Percentiles rank a stretch among this genome's conserved stretches.
Evolutionary conservation across 495 filamentous ascomycete genomes (phyloP).

Genomic region (Gamarada debralockiae): DNA sequence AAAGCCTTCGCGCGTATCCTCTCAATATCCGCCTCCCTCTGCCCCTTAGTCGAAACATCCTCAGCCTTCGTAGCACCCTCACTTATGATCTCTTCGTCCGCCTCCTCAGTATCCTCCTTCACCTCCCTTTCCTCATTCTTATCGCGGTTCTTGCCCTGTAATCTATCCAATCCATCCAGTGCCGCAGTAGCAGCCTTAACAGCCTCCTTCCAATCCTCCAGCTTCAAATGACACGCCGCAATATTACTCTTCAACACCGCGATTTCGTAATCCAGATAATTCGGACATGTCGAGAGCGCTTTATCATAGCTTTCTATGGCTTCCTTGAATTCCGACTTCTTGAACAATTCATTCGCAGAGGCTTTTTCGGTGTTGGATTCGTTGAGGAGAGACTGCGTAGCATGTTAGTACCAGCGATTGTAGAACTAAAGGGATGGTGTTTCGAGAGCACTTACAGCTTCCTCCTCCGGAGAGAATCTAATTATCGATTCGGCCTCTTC

Average conservation of each 20-base stretch:
- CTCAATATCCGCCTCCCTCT: conserved; percentile 58
- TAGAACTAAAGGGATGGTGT: background rate
- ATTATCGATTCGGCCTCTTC: conserved; percentile 22
- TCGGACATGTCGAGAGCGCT: conserved; percentile 76
- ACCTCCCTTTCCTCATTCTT: conserved; percentile 36
- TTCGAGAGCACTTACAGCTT: conserved; percentile 48
- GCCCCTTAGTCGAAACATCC: conserved; percentile 33
- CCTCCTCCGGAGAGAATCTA: conserved; percentile 70
- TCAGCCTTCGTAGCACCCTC: conserved; percentile 45
- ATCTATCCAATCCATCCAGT: conserved; percentile 64
- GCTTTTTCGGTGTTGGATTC: conserved; percentile 74
- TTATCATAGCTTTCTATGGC: conserved; percentile 89
- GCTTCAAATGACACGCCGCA: conserved; percentile 83
- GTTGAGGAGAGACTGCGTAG: conserved; percentile 55
- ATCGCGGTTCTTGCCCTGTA: conserved; percentile 29
- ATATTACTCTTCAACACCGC: conserved; percentile 86
- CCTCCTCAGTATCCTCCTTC: conserved; percentile 57
- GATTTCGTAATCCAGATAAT: conserved; percentile 85
- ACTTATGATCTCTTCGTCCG: conserved; percentile 54
- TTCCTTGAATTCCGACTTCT: conserved; percentile 65
- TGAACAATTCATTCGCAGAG: conserved; percentile 76
- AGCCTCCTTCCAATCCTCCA: conserved; percentile 82
- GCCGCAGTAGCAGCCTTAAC: conserved; percentile 69
- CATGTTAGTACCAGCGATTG: conserved; percentile 3
- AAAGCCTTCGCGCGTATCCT: conserved; percentile 81